Conservation (phyloP, 805 yeast species). For the Spathaspora sp. region DNA sequence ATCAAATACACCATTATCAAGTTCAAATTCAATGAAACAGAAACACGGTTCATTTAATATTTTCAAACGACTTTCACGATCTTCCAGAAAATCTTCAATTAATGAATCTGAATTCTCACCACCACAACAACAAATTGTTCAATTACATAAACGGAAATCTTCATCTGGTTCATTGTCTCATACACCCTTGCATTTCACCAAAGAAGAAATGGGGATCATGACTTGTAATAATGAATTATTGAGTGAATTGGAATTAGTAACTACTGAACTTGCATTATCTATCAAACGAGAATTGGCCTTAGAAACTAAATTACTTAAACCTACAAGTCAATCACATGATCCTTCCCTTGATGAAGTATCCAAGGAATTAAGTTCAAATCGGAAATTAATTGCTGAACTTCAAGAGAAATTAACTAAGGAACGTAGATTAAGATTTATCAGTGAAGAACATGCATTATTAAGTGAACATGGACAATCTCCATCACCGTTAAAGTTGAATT, state of each 20-base stretch:
- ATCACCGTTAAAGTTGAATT: slow-evolving; percentile 51
- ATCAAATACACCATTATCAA: slow-evolving; percentile 22
- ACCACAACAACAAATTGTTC: not conserved
- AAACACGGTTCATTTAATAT: slow-evolving; percentile 12
- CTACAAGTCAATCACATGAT: slow-evolving; percentile 1
- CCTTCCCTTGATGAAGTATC: slow-evolving; percentile 5
- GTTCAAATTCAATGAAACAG: slow-evolving; percentile 21
- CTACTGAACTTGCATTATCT: slow-evolving; percentile 69
- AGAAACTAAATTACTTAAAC: slow-evolving; percentile 39
- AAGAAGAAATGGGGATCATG: slow-evolving; percentile 61
- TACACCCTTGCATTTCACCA: slow-evolving; percentile 36
- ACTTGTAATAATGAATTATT: slow-evolving; percentile 56
- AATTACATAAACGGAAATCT: too few relatives aligned
- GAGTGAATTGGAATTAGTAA: slow-evolving; percentile 63
- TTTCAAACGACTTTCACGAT: slow-evolving; percentile 31
- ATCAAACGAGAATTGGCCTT: slow-evolving; percentile 65
- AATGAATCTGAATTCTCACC: slow-evolving; percentile 1
- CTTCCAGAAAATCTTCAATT: slow-evolving; percentile 15
- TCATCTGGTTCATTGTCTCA: not conserved
- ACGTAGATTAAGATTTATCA: slow-evolving; percentile 59
- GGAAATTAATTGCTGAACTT: slow-evolving; percentile 42
- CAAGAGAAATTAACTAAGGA: slow-evolving; percentile 60
- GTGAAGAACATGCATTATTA: slow-evolving; percentile 66
- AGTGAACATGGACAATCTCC: slow-evolving; percentile 52
- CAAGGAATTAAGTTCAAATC: slow-evolving; percentile 9